These are phyloP conservation scores for Coniochaeta sp. DNA, from an alignment of 2,329 filamentous ascomycete species.

Conservation along the genomic window DNA sequence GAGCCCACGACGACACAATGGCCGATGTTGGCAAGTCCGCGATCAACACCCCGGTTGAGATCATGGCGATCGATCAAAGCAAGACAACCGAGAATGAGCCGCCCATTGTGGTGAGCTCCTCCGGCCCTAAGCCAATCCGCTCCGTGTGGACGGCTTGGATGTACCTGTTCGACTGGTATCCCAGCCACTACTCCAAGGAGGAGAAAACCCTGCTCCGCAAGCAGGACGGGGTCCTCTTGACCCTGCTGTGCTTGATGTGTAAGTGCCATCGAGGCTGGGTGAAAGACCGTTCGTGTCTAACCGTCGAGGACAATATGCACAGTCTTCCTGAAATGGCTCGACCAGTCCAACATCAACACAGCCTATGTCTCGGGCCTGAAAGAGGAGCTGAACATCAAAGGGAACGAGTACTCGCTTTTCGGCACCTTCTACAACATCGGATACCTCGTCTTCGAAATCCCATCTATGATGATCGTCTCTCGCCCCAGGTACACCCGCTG, in stretches of 20 bases:
- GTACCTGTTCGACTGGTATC: conserved; percentile 24
- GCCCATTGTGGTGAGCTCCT: conserved; percentile 17
- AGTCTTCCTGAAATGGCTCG: conserved; percentile 23
- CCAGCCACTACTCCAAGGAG: conserved; percentile 20
- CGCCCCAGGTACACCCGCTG: conserved; percentile 7
- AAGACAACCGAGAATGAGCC: conserved; percentile 9
- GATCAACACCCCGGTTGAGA: neutral
- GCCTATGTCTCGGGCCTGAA: conserved; percentile 33
- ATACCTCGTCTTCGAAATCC: conserved; percentile 17
- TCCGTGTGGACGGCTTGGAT: conserved; percentile 18
- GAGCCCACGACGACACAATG: neutral
- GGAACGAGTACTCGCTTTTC: conserved; percentile 21
- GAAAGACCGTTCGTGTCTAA: conserved; percentile 6
- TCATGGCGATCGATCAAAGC: neutral
- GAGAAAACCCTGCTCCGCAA: conserved; percentile 19
- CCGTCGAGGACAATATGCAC: conserved; percentile 26
- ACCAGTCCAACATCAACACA: conserved; percentile 24
- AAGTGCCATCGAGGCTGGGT: conserved; percentile 6
- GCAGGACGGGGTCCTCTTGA: conserved; percentile 20
- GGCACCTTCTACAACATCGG: conserved; percentile 20
- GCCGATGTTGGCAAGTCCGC: neutral
- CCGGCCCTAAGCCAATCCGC: conserved; percentile 10
- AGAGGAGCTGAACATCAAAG: conserved; percentile 23
- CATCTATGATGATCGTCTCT: conserved; percentile 16
- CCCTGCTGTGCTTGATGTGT: conserved; percentile 16